Percentiles rank a stretch among this genome's conserved stretches.
Evolutionary conservation across 441 rosid species (phyloP).

Genomic region (Geranium incanum): DNA sequence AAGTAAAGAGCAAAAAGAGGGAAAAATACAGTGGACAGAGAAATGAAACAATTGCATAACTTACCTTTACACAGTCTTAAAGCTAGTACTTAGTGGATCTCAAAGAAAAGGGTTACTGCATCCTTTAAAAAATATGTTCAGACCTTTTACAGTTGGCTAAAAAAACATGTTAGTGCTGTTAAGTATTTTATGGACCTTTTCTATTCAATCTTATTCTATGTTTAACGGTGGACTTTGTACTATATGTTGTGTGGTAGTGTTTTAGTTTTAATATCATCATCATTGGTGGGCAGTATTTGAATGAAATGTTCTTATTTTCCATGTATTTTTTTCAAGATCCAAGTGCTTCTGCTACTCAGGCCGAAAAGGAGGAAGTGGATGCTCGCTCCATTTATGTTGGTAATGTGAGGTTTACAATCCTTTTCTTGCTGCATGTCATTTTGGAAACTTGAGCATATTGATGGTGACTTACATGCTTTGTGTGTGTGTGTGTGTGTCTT

Average conservation of each 20-base stretch:
- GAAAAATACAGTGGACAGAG: no score
- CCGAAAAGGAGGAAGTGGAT: constrained; percentile 79
- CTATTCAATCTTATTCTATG: background rate
- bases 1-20: no score
- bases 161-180: no score
- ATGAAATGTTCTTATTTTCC: background rate
- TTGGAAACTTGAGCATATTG: background rate
- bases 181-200: background rate
- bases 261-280: background rate
- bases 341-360: constrained; percentile 38
- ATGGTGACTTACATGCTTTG: background rate
- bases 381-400: constrained; percentile 71
- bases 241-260: background rate
- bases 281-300: background rate
- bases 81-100: no score
- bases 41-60: no score
- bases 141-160: no score
- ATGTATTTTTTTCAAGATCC: constrained; percentile 38
- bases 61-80: no score
- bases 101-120: no score
- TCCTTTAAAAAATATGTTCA: no score
- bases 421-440: constrained; percentile 12
- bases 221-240: background rate
- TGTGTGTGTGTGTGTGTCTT: background rate
- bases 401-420: constrained; percentile 48